These are phyloP conservation scores for Tardiomyces digboiensis DNA, from an alignment of 1,139 yeast species.

Conservation along the genomic window DNA sequence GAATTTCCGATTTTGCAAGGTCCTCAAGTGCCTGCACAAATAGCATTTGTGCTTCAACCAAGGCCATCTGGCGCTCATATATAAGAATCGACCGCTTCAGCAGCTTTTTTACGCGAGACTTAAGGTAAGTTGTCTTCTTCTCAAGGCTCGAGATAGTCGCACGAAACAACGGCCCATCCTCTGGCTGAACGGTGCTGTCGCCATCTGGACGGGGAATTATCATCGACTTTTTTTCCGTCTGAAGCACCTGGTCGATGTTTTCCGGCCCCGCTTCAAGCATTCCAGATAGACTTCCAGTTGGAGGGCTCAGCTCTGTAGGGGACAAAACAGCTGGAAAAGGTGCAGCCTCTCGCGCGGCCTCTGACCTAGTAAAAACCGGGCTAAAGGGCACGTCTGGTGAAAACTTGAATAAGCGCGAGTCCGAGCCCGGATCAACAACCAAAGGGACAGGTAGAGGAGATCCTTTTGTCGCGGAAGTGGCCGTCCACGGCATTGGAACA, in stretches of 20 bases:
- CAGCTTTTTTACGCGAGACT: constrained; percentile 33
- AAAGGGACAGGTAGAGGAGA: neutral
- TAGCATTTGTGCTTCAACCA: constrained; percentile 26
- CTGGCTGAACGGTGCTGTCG: constrained; percentile 24
- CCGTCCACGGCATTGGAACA: neutral
- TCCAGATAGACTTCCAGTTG: too few relatives aligned
- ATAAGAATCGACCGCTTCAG: constrained; percentile 29
- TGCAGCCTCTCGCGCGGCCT: too few relatives aligned
- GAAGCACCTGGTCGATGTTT: neutral
- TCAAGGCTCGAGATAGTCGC: constrained; percentile 48
- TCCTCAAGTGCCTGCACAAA: constrained; percentile 24
- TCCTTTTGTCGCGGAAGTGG: neutral
- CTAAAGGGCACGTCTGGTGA: neutral
- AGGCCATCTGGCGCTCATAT: constrained; percentile 27
- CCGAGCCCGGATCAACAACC: neutral
- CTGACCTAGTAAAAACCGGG: neutral
- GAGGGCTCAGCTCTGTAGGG: neutral
- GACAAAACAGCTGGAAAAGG: neutral
- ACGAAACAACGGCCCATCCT: constrained; percentile 73
- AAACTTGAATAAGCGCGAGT: neutral
- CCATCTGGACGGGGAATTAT: constrained; percentile 19
- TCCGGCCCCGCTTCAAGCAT: neutral
- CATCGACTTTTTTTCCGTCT: neutral
- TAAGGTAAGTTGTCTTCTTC: constrained; percentile 38
- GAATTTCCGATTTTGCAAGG: constrained; percentile 24